Conservation (phyloP, 208 protist genomes). For the Leishmania guyanensis region DNA sequence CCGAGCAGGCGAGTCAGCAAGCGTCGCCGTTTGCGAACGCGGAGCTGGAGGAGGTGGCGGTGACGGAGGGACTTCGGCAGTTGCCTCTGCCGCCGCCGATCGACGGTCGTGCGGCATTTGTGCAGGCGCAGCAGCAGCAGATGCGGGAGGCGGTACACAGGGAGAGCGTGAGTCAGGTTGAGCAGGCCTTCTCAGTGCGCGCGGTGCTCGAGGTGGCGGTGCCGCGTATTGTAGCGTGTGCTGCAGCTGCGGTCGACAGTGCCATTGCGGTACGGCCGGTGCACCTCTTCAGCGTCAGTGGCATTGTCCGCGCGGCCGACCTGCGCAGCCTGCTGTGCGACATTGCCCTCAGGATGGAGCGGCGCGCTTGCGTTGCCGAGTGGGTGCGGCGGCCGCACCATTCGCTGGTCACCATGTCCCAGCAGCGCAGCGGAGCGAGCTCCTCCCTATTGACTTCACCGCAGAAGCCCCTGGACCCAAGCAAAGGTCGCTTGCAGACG, state of each 20-base stretch:
- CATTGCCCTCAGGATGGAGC: slow-evolving; percentile 49
- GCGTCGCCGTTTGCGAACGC: slow-evolving; percentile 50
- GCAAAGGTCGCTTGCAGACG: slow-evolving; percentile 5
- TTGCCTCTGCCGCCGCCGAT: slow-evolving; percentile 14
- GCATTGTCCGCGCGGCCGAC: slow-evolving; percentile 38
- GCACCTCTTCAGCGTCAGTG: slow-evolving; percentile 47
- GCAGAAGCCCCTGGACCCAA: slow-evolving; percentile 1
- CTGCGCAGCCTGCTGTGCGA: slow-evolving; percentile 44
- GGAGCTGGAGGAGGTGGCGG: slow-evolving; percentile 42
- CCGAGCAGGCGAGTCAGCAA: slow-evolving; percentile 42
- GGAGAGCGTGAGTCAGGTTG: slow-evolving; percentile 28
- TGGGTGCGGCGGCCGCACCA: slow-evolving; percentile 27
- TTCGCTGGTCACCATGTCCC: not conserved
- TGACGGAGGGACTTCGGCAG: not conserved
- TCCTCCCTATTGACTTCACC: not conserved
- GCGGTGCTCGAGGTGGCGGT: slow-evolving; percentile 42
- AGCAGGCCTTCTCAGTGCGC: slow-evolving; percentile 56
- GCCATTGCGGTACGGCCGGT: slow-evolving; percentile 31
- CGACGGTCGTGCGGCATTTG: slow-evolving; percentile 29
- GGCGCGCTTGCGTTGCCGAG: slow-evolving; percentile 39
- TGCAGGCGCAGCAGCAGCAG: slow-evolving; percentile 33
- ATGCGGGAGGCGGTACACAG: slow-evolving; percentile 26
- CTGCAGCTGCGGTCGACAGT: slow-evolving; percentile 37
- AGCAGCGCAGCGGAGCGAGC: not conserved
- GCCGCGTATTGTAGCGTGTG: slow-evolving; percentile 45